Evolutionary conservation across 495 filamentous ascomycete genomes (phyloP).

Genomic region (Penicillium canariense): DNA sequence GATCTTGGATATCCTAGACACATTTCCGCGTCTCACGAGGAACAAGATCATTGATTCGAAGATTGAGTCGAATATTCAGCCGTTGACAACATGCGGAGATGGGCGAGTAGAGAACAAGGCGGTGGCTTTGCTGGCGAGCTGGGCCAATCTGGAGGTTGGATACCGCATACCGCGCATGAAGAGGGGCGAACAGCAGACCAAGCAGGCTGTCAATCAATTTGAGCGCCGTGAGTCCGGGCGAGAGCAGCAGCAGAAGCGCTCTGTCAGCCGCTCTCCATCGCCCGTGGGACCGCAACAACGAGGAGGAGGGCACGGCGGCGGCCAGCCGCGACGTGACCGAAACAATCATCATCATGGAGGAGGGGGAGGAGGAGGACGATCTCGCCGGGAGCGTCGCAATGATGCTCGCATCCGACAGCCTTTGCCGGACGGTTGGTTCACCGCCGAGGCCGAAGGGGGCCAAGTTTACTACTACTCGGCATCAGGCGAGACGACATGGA

Average conservation of each 20-base stretch:
- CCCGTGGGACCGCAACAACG: slow-evolving; percentile 49
- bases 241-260: slow-evolving; percentile 57
- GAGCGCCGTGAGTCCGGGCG: slow-evolving; percentile 67
- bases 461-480: slow-evolving; percentile 78
- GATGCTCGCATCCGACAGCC: slow-evolving; percentile 47
- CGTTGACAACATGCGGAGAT: slow-evolving; percentile 65
- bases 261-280: slow-evolving; percentile 51
- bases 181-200: slow-evolving; percentile 53
- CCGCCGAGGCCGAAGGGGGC: slow-evolving; percentile 61
- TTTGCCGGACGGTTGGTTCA: slow-evolving; percentile 79
- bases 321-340: slow-evolving; percentile 58
- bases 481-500: slow-evolving; percentile 75
- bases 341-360: slow-evolving; percentile 56
- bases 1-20: slow-evolving; percentile 83
- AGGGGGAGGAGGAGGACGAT: not conserved
- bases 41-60: slow-evolving; percentile 98
- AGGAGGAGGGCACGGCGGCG: slow-evolving; percentile 42
- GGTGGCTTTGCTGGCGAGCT: slow-evolving; percentile 71
- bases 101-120: slow-evolving; percentile 71
- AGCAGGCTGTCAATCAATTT: slow-evolving; percentile 54
- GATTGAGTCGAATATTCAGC: slow-evolving; percentile 80
- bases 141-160: slow-evolving; percentile 86
- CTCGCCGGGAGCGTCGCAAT: slow-evolving; percentile 47
- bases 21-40: slow-evolving; percentile 84
- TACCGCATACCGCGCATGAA: slow-evolving; percentile 92